These are phyloP conservation scores for Aspergillus pseudoglaucus DNA, from an alignment of 2,329 filamentous ascomycete genomes.

Conservation along the genomic window DNA sequence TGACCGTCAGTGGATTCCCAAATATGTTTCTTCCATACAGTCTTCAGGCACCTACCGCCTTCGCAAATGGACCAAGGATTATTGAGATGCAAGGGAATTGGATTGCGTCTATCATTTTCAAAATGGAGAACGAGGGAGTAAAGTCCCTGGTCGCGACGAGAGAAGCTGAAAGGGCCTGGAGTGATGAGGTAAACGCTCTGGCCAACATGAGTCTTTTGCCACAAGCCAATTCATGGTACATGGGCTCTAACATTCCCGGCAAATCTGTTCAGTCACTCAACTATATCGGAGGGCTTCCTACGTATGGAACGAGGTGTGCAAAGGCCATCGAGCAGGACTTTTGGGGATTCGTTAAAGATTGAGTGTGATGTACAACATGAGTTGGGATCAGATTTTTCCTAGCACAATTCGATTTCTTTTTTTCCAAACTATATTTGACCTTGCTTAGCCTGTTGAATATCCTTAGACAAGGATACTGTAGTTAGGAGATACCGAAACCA, in stretches of 20 bases:
- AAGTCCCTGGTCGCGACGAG: constrained; percentile 47
- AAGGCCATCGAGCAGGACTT: too few species aligned
- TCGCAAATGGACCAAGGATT: constrained; percentile 50
- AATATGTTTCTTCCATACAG: constrained; percentile 52
- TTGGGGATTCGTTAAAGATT: too few species aligned
- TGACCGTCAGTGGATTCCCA: constrained; percentile 37
- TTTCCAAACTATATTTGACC: too few species aligned
- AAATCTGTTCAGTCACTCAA: constrained; percentile 50
- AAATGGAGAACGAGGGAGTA: constrained; percentile 42
- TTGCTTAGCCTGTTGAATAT: too few species aligned
- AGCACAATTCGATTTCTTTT: too few species aligned
- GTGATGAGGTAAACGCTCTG: constrained; percentile 41
- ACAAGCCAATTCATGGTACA: constrained; percentile 46
- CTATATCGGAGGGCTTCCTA: constrained; percentile 27
- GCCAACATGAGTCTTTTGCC: constrained; percentile 46
- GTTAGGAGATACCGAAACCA: too few species aligned
- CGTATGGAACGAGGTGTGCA: not conserved
- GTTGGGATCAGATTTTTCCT: too few species aligned
- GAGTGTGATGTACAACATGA: too few species aligned
- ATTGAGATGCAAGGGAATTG: constrained; percentile 52
- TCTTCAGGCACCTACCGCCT: constrained; percentile 49
- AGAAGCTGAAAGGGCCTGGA: constrained; percentile 47
- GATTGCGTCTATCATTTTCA: constrained; percentile 48
- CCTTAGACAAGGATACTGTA: too few species aligned
- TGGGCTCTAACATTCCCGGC: constrained; percentile 51